Evolutionary conservation across 2,329 filamentous ascomycete species (phyloP), one percentile per base, ranked within the genome.

Genomic region (Colletotrichum theobromicola): DNA sequence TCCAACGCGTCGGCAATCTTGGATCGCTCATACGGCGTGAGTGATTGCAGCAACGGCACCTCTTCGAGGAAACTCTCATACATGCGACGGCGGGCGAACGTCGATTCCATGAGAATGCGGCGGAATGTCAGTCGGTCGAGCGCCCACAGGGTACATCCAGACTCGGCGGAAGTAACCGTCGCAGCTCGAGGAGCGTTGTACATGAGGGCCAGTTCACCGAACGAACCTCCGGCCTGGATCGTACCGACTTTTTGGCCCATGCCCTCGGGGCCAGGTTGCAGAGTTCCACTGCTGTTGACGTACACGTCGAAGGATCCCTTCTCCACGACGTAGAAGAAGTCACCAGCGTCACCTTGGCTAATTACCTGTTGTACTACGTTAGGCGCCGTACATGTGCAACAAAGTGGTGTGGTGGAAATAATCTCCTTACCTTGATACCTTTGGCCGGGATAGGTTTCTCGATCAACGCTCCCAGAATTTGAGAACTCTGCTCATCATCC

Each of bases 311-410:
- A 98, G 26, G 89, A 89, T 53, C 97, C 97, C 77, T 93, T 94
- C 83, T 99, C 97, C 21, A 98, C 95, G 30, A 99, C 93, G 83
- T 99, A 99, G 86, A 99, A 99, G 87, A 94, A 98, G 85, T 99
- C 97, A 57, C 97, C 97, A 1, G 96, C 93, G 81, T 98, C 97
- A 70, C 97, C 97, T 87, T 99, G 97, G 64, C 93, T 94, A 78
- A 99, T 98, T 73, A 99, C 95, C 90, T 98, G 90, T 55, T 64
- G 50, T n/a, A 50, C 2, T 35, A 10, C 76, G 80, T 83, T 71
- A 85, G 77, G 58, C 74, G 32, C 12, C 42, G 34, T n/a, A 50
- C 42, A 46, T 64, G n/a, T 63, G 57, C 16, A 50, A 53, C 35
- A 35, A 30, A 26, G 6, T 28, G 12, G 12, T 26, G 9, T 28